Base-by-base conservation (phyloP, 768 basidiomycete species). In the Amylocystis lapponica region DNA sequence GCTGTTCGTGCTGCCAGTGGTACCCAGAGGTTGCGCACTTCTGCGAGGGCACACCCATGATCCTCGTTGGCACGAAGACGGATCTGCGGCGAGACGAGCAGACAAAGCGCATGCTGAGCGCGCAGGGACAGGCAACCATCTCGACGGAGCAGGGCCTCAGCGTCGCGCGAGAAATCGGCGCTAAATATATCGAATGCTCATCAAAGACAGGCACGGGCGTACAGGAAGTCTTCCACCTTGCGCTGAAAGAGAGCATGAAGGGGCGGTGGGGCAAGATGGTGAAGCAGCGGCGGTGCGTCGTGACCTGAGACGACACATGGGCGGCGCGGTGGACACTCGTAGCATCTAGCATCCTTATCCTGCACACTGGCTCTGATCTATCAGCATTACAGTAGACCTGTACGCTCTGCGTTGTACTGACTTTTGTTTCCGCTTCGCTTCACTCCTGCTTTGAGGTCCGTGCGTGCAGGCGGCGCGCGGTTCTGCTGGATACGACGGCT, bases 161-260 rank as follows among this genome's bases (percentile, higher is more conserved):
- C n/a, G 85, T 95, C 20, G 95, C 95, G 20, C 80, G 81, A 56
- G 89, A 94, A 57, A 98, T 99, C 39, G 92, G 93, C 20, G 93
- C 93, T 14, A 76, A 80, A 61, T 99, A 98, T 61, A 72, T 84
- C 48, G 95, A 99, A 63, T 98, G 96, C 65, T 88, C 85, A 26
- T 89, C 94, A 35, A 97, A 95, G 70, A 83, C 80, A n/a, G 90
- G 93, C 4, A 69, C 67, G 13, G 91, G 91, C 36, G 90, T 98
- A 33, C 82, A 88, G 50, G 91, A 94, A 35, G 94, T 98, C 27
- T 98, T 99, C 63, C 74, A 81, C 30, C 74, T 85, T 12, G 96
- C 96, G 5, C 67, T 98, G 47, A 79, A 78, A 62, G 92, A 97
- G 70, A 90, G 90, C 57, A 75, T 97, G 79, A 83, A 74, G 51